Base-by-base conservation (phyloP, 805 yeast species). In the Candida khao-thaluensis region DNA sequence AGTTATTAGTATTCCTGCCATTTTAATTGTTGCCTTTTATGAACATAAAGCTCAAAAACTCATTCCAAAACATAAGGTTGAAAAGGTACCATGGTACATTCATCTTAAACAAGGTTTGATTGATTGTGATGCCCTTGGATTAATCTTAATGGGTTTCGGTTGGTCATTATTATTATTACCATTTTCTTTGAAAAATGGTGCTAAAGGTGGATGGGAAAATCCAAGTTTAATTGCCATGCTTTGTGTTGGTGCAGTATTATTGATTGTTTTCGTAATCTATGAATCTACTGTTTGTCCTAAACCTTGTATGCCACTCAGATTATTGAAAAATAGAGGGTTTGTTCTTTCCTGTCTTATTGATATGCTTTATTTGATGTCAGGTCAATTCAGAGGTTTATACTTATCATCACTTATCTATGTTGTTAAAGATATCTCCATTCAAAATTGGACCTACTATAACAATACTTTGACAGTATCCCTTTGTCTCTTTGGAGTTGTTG, bases 181-280 rank as follows among this genome's bases (percentile, higher is more conserved):
- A 20, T 60, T 64, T 38, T 64, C 71, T 3, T 48, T 69, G 4
- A 53, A 59, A 36, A 21, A 56, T 0, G 38, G 54, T 30, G 71
- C 70, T 14, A 42, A 49, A 18, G 53, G 57, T 28, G 59, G 57
- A 4, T 69, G 66, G 62, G 47, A 43, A 10, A 62, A 63, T 42
- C 70, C 71, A 15, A 59, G 63, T 35, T 53, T 71, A 52, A 71
- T 71, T 44, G 74, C 67, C 21, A 66, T 70, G 74, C 47, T 68
- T 17, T 58, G 65, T 30, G 57, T 67, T 44, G 75, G 76, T 43
- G 59, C 62, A 28, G 41, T 59, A 3, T 40, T 69, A 5, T 49
- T 70, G 40, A 55, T 66, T 17, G 42, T 45, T 6, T 69, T 60
- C 41, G 53, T 52, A 4, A 28, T 65, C 17, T 68, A 62, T 52